phyloP scores from a whole-genome alignment of 305 asterid species.

The Solanum aculeatissimum region DNA sequence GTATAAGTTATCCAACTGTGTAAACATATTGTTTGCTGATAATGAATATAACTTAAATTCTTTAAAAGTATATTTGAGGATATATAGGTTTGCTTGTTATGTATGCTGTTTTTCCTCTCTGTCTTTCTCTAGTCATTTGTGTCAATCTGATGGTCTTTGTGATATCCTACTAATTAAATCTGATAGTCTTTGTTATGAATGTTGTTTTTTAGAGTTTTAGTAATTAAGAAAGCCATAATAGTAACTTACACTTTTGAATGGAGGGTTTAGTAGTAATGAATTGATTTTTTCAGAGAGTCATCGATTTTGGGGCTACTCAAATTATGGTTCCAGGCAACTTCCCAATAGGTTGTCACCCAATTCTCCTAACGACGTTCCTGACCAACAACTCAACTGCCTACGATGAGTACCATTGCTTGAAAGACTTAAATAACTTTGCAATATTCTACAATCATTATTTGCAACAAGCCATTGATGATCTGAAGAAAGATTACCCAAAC shows the following conservation, averaged over 20 bases:
- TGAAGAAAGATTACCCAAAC: slow-evolving; percentile 7
- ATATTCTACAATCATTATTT: slow-evolving; percentile 6
- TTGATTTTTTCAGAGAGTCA: not conserved
- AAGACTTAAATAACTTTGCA: not conserved
- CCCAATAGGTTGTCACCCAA: not conserved
- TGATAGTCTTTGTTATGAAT: not conserved
- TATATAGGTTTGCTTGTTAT: not conserved
- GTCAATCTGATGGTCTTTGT: not conserved
- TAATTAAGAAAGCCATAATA: not conserved
- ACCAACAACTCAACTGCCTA: too few relatives aligned
- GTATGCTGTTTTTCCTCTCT: not conserved
- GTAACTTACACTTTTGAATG: not conserved
- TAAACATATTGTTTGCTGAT: not conserved
- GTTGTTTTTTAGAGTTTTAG: not conserved
- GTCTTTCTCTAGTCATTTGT: not conserved
- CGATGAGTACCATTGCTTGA: slow-evolving; percentile 2
- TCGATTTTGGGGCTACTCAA: not conserved
- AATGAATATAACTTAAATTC: not conserved
- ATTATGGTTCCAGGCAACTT: not conserved
- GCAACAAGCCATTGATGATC: slow-evolving; percentile 5
- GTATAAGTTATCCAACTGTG: not conserved
- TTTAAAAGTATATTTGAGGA: not conserved
- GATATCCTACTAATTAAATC: not conserved
- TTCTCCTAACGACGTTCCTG: not conserved
- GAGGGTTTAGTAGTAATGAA: not conserved